These are phyloP conservation scores for Amanita molliuscula DNA, from an alignment of 768 basidiomycete species.

Conservation along the genomic window DNA sequence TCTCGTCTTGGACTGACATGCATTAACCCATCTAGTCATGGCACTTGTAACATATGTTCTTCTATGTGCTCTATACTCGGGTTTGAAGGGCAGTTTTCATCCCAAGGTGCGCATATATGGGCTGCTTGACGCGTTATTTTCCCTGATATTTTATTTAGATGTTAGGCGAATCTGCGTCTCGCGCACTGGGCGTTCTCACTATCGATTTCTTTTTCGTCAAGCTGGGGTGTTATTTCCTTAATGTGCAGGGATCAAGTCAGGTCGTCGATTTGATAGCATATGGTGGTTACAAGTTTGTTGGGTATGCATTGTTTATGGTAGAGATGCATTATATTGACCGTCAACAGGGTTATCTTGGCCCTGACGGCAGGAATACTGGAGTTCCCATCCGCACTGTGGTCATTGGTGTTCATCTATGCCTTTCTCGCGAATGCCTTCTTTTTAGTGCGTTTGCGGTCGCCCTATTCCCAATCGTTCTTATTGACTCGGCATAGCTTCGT, in stretches of 20 bases:
- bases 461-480: neutral
- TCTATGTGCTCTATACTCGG: conserved; percentile 75
- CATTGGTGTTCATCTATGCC: conserved; percentile 69
- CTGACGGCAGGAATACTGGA: conserved; percentile 64
- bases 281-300: conserved; percentile 96
- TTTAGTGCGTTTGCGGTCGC: conserved; percentile 43
- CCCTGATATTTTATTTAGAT: conserved; percentile 26
- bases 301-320: conserved; percentile 36
- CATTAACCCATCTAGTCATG: conserved; percentile 54
- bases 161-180: conserved; percentile 78
- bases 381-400: conserved; percentile 52
- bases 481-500: conserved; percentile 49
- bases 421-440: conserved; percentile 92
- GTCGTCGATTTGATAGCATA: conserved; percentile 84
- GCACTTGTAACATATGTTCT: conserved; percentile 94
- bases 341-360: conserved; percentile 68
- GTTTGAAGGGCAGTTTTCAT: conserved; percentile 74
- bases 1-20: neutral
- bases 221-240: conserved; percentile 87
- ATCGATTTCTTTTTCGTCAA: conserved; percentile 87
- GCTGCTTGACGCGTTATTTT: neutral
- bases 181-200: conserved; percentile 74
- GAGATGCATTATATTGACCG: neutral
- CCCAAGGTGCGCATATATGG: conserved; percentile 37
- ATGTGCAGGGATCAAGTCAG: conserved; percentile 63